These are phyloP conservation scores for Dipodascopsis uninucleata DNA, from an alignment of 805 yeast genomes.

Conservation along the genomic window DNA sequence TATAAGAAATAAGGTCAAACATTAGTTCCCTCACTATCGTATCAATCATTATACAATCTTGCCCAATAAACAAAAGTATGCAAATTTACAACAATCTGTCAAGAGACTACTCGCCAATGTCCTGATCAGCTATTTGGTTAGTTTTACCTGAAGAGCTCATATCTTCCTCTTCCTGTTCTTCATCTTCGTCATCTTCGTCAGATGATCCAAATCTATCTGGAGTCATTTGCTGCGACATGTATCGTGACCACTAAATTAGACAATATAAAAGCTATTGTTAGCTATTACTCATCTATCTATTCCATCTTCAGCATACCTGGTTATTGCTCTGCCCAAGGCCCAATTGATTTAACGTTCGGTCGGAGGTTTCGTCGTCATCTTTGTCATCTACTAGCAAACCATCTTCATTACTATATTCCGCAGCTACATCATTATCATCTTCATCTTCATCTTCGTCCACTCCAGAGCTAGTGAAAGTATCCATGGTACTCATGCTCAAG, in stretches of 20 bases:
- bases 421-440: conserved; percentile 31
- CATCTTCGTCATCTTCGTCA: conserved; percentile 58
- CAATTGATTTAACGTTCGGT: no score
- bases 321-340: conserved; percentile 32
- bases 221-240: conserved; percentile 72
- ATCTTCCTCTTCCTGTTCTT: conserved; percentile 38
- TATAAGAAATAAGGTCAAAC: no score
- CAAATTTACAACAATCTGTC: no score
- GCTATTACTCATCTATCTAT: neutral
- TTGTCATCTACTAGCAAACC: conserved; percentile 30
- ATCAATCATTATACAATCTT: no score
- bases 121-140: no score
- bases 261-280: neutral
- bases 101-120: no score
- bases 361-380: conserved; percentile 34
- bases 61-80: no score
- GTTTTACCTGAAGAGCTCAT: no score
- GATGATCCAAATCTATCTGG: conserved; percentile 50
- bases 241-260: conserved; percentile 37
- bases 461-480: conserved; percentile 24
- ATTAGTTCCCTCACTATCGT: no score
- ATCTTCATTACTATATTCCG: conserved; percentile 16
- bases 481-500: conserved; percentile 31
- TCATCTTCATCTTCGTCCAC: conserved; percentile 28
- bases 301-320: conserved; percentile 8